A percentile compares a stretch with the other conserved stretches of the same genome.
phyloP scores from a whole-genome alignment of 2,329 filamentous ascomycete genomes.

The Fusarium illudens region DNA sequence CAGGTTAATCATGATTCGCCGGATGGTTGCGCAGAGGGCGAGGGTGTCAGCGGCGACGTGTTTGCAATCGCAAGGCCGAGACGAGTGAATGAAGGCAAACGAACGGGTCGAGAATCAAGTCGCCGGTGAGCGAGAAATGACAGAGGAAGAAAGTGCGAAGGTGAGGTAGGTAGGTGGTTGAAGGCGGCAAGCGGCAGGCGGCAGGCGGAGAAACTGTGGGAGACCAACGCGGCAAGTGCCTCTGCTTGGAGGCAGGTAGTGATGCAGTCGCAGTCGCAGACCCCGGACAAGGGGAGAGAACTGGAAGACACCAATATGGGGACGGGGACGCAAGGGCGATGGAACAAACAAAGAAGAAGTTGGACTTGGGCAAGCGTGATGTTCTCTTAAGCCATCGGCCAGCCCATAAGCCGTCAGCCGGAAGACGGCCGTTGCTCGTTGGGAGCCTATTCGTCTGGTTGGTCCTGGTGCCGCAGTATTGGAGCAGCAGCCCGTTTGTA shows the following conservation, averaged over 20 bases:
- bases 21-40: constrained; percentile 4
- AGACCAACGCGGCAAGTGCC: constrained; percentile 1
- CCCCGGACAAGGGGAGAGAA: neutral
- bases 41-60: constrained; percentile 3
- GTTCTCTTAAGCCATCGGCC: neutral
- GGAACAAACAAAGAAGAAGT: constrained; percentile 13
- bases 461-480: neutral
- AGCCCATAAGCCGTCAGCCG: constrained; percentile 20
- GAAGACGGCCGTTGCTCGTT: constrained; percentile 8
- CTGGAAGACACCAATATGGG: neutral
- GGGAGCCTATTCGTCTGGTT: constrained; percentile 4
- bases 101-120: neutral
- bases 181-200: neutral
- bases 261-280: constrained; percentile 8
- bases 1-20: constrained; percentile 35
- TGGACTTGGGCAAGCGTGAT: neutral
- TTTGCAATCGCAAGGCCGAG: constrained; percentile 2
- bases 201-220: constrained; percentile 26
- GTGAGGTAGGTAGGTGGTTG: constrained; percentile 16
- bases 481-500: constrained; percentile 4
- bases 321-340: neutral
- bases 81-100: neutral
- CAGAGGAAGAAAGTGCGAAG: neutral
- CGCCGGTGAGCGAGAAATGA: neutral
- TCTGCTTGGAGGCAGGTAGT: no score